phyloP scores from a whole-genome alignment of 106 monocot species.

The Vanilla planifolia region DNA sequence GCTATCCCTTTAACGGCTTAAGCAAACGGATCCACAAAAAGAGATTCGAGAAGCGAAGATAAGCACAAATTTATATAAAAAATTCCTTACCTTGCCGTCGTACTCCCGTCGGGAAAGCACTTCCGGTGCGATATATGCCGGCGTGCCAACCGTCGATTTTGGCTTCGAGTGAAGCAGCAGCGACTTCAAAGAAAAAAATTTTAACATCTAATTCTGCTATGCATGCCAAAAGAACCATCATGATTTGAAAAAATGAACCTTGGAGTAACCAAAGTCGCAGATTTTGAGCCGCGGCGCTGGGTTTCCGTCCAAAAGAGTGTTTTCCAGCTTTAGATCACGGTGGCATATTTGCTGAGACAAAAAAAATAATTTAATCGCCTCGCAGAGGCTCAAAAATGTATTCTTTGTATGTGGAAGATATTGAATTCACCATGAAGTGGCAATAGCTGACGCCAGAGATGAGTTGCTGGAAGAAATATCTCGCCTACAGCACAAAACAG shows the following conservation, averaged over 20 bases:
- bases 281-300: slow-evolving; percentile 88
- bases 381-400: not conserved
- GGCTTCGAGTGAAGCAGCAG: slow-evolving; percentile 73
- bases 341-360: slow-evolving; percentile 79
- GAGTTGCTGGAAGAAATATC: slow-evolving; percentile 92
- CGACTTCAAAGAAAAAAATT: slow-evolving; percentile 30
- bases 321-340: slow-evolving; percentile 86
- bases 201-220: not conserved
- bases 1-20: too few relatives aligned
- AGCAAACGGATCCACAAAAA: too few relatives aligned
- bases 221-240: not conserved
- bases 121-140: slow-evolving; percentile 88
- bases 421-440: slow-evolving; percentile 58
- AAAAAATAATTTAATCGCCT: not conserved
- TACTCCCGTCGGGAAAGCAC: slow-evolving; percentile 74
- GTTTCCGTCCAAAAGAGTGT: slow-evolving; percentile 77
- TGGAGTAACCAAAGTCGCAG: slow-evolving; percentile 93
- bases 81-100: slow-evolving; percentile 67
- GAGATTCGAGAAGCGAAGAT: too few relatives aligned
- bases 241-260: slow-evolving; percentile 24
- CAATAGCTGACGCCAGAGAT: slow-evolving; percentile 90
- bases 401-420: not conserved
- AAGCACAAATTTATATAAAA: not conserved
- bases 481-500: slow-evolving; percentile 33
- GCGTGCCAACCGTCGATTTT: slow-evolving; percentile 89